phyloP scores from a whole-genome alignment of 192 early-diverging fungal genomes.

The Backusella australiensis region DNA sequence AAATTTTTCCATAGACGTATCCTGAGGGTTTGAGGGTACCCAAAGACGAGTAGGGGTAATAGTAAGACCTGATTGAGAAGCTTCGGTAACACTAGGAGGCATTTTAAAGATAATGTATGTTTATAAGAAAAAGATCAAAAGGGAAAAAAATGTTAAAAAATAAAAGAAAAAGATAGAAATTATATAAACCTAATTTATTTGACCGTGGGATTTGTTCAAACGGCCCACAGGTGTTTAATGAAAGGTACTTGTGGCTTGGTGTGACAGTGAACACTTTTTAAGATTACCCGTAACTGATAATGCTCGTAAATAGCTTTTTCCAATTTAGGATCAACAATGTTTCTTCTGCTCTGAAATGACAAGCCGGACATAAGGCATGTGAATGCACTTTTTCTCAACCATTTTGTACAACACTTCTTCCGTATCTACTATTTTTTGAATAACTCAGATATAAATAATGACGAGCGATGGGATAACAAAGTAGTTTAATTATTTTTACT shows the following conservation, averaged over 20 bases:
- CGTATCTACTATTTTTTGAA: background rate
- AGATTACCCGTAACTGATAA: background rate
- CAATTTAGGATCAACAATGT: background rate
- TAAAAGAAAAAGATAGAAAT: background rate
- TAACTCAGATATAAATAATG: background rate
- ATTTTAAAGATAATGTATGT: background rate
- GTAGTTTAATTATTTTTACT: background rate
- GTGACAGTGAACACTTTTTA: background rate
- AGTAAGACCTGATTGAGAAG: background rate
- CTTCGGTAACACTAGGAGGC: background rate
- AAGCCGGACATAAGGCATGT: background rate
- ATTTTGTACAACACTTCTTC: background rate
- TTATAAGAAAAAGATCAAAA: background rate
- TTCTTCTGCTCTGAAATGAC: background rate
- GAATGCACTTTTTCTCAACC: background rate
- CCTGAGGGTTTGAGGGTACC: constrained; percentile 53
- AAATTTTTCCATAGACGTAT: constrained; percentile 73
- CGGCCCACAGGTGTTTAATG: constrained; percentile 3
- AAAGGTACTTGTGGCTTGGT: background rate
- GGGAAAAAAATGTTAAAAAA: background rate
- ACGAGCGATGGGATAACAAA: background rate
- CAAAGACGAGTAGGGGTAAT: constrained; percentile 55
- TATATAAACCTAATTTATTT: background rate
- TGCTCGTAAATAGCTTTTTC: background rate
- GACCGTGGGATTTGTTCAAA: constrained; percentile 12